Base-by-base conservation (phyloP, 2,329 filamentous ascomycete genomes). In the Trichoderma sp. region DNA sequence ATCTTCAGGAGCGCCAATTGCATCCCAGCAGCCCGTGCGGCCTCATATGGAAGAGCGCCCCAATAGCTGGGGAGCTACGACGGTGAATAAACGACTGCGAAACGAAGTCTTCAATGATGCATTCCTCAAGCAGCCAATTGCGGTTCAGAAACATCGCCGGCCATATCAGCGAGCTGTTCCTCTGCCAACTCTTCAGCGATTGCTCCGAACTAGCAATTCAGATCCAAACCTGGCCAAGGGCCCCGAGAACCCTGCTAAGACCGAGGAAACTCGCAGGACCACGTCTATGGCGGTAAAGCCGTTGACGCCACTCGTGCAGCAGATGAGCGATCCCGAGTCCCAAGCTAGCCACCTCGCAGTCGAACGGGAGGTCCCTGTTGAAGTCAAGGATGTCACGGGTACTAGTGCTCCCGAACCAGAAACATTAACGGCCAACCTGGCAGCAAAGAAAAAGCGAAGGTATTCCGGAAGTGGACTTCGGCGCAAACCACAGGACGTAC, bases 31-130 rank as follows among this genome's bases (percentile, higher is more conserved):
- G 11, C 61, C 61, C 21, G 55, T 68, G 40, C 75, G 81, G 67
- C 74, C 84, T 72, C 70, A 79, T 57, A 81, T 90, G 70, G 85
- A 88, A 29, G 84, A 88, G 55, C 83, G 86, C 24, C 86, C 88
- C 8, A 88, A 88, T 72, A 90, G 88, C 75, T 97, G 95, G 94
- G 94, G 95, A 8, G 93, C 94, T 19, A 97, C 94, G 0, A 94
- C 91, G 27, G 92, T 97, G 70, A 98, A 98, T 77, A 91, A 92
- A 74, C 89, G 91, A 70, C 81, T 98, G 49, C 91, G 94, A 70
- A 95, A 97, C 77, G 93, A 97, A 78, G 94, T 97, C 0, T 91
- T 97, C 76, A 92, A 94, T 49, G 94, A 97, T 77, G 95, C 95
- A 0, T 97, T 97, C 76, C 84, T 93, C 55, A 93, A 94, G 70